Percentiles rank a stretch among this genome's conserved stretches.
Conservation (phyloP, 1,284 basidiomycete genomes). For the Ganoderma lucidum region DNA sequence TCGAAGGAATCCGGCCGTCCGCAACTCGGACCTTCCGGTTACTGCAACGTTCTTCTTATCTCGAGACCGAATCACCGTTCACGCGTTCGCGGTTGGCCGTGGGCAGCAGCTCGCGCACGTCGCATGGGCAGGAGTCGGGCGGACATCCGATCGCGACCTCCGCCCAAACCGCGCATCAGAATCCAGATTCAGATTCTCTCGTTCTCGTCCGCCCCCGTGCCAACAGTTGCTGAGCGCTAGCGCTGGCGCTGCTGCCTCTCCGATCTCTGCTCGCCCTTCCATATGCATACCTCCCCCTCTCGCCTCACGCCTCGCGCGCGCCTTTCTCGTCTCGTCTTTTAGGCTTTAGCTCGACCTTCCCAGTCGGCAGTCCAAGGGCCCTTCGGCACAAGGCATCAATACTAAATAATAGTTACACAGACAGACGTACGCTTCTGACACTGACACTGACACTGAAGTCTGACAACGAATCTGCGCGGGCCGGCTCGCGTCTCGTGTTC, state of each 20-base stretch:
- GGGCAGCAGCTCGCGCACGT: background rate
- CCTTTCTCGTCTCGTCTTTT: background rate
- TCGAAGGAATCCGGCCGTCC: background rate
- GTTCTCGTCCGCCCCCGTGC: conserved; percentile 5
- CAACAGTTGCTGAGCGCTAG: no score
- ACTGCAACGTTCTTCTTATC: background rate
- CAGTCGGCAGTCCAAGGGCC: background rate
- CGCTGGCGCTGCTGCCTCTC: no score
- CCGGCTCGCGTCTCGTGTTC: background rate
- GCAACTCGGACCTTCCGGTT: no score
- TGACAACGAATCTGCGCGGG: no score
- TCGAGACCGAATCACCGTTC: background rate
- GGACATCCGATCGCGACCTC: background rate
- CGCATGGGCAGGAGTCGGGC: background rate
- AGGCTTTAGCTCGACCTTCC: conserved; percentile 5
- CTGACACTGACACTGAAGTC: no score
- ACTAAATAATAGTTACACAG: no score
- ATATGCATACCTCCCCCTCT: background rate
- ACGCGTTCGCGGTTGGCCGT: no score
- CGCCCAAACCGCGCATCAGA: conserved; percentile 9
- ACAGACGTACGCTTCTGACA: conserved; percentile 4
- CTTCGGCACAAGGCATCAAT: background rate
- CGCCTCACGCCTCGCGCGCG: background rate
- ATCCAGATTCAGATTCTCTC: conserved; percentile 4
- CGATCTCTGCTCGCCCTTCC: no score